Evolutionary conservation across 2,329 filamentous ascomycete species (phyloP).

Genomic region (Penicillium psychrosexuale): DNA sequence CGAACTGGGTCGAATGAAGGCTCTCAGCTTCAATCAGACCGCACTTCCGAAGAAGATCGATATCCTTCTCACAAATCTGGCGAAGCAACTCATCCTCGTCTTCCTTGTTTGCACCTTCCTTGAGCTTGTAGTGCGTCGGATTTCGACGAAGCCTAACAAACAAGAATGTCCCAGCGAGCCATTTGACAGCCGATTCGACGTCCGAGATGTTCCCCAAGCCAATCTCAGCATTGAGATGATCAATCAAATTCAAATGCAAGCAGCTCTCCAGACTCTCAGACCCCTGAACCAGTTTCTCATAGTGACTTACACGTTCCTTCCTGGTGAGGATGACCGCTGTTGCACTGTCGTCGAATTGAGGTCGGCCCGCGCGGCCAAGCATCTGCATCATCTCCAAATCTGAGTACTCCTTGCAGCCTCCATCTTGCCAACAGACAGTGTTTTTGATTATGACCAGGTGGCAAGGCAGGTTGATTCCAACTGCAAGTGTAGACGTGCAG

Average conservation of each 20-base stretch:
- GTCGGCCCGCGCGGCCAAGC: conserved; percentile 77
- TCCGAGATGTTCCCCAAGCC: conserved; percentile 69
- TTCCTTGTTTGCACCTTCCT: conserved; percentile 49
- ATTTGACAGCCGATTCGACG: conserved; percentile 63
- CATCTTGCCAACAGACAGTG: conserved; percentile 64
- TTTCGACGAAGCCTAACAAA: conserved; percentile 71
- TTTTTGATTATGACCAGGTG: conserved; percentile 82
- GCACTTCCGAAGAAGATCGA: conserved; percentile 61
- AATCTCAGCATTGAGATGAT: conserved; percentile 82
- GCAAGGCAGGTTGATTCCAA: conserved; percentile 80
- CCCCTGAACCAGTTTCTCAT: conserved; percentile 71
- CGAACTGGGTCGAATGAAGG: conserved; percentile 67
- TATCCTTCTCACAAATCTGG: conserved; percentile 67
- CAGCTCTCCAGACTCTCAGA: conserved; percentile 72
- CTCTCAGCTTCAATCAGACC: conserved; percentile 54
- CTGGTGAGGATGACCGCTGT: conserved; percentile 77
- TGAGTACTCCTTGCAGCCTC: conserved; percentile 65
- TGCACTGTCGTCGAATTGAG: conserved; percentile 75
- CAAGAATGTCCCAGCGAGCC: conserved; percentile 75
- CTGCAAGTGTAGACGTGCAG: conserved; percentile 79
- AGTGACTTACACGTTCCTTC: conserved; percentile 60
- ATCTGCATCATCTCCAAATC: conserved; percentile 89
- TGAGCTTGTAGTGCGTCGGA: conserved; percentile 66
- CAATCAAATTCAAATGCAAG: conserved; percentile 73
- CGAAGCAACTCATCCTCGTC: conserved; percentile 64